A percentile compares a stretch with the other conserved stretches of the same genome.
Conservation (phyloP, 1,284 basidiomycete species). For the Dichomitus squalens region DNA sequence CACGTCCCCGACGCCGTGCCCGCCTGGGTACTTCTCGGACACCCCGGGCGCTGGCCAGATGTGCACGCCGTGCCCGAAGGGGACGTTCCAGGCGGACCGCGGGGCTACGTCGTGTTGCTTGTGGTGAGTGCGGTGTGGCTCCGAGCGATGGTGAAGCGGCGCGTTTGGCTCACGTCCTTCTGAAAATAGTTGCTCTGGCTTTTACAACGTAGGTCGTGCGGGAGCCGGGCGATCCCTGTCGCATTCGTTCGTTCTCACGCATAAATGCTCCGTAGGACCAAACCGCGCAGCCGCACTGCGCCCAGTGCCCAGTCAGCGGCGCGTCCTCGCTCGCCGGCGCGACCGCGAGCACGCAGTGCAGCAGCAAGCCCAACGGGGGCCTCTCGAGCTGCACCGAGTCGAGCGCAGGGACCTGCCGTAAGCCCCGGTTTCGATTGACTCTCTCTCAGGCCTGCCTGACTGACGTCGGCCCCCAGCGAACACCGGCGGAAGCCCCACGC, state of each 20-base stretch:
- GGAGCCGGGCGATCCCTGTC: too few species aligned
- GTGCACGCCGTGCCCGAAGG: slow-evolving; percentile 27
- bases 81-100: slow-evolving; percentile 21
- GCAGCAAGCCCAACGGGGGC: slow-evolving; percentile 17
- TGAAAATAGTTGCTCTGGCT: slow-evolving; percentile 25
- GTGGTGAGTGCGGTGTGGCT: slow-evolving; percentile 15
- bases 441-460: not conserved
- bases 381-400: slow-evolving; percentile 17
- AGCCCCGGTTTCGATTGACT: not conserved
- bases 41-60: slow-evolving; percentile 17
- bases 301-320: slow-evolving; percentile 24
- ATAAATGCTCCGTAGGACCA: too few species aligned
- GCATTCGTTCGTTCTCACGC: not conserved
- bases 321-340: slow-evolving; percentile 24
- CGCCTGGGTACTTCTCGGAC: slow-evolving; percentile 18
- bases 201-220: slow-evolving; percentile 19
- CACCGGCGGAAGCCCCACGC: slow-evolving; percentile 16
- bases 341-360: slow-evolving; percentile 19
- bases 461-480: slow-evolving; percentile 10
- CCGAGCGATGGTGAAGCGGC: not conserved
- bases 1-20: slow-evolving; percentile 13
- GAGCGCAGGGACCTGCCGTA: slow-evolving; percentile 23
- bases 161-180: not conserved
- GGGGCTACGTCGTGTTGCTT: slow-evolving; percentile 28
- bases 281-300: slow-evolving; percentile 25